These are phyloP conservation scores for Helotiales sp. DNA, from an alignment of 2,329 filamentous ascomycete species.

Conservation along the genomic window DNA sequence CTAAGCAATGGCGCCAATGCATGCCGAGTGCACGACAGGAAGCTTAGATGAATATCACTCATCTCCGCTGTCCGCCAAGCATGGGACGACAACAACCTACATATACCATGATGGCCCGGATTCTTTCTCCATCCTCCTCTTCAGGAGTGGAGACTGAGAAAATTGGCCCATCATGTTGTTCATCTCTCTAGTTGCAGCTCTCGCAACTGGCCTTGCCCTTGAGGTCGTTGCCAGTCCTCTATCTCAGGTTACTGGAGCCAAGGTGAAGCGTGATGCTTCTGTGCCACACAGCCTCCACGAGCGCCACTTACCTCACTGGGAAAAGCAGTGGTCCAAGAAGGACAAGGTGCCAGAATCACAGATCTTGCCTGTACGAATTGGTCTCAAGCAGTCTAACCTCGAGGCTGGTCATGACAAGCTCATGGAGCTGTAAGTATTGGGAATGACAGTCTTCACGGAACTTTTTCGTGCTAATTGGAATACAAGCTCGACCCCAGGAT, in stretches of 20 bases:
- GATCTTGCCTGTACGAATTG: slow-evolving; percentile 45
- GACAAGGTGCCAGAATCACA: slow-evolving; percentile 21
- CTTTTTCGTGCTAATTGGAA: slow-evolving; percentile 5
- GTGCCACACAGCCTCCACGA: slow-evolving; percentile 24
- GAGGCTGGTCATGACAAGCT: slow-evolving; percentile 44
- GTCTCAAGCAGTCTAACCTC: slow-evolving; percentile 45
- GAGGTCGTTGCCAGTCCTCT: slow-evolving; percentile 20
- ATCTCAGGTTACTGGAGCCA: slow-evolving; percentile 2
- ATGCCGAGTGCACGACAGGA: not conserved
- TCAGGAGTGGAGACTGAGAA: not conserved
- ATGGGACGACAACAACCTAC: not conserved
- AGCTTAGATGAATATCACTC: not conserved
- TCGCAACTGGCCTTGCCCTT: slow-evolving; percentile 21
- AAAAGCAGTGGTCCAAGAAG: slow-evolving; percentile 21
- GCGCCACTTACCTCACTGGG: slow-evolving; percentile 25
- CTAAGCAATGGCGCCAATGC: no score
- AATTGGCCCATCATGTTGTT: slow-evolving; percentile 22
- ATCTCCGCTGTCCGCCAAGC: not conserved
- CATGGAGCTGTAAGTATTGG: slow-evolving; percentile 38
- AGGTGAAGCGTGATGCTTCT: slow-evolving; percentile 21
- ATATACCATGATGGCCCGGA: not conserved
- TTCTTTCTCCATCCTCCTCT: not conserved
- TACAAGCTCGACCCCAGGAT: slow-evolving; percentile 38
- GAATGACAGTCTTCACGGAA: not conserved
- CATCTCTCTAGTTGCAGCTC: slow-evolving; percentile 15